phyloP scores from a whole-genome alignment of 2,329 filamentous ascomycete genomes.

The Bimuria novae-zelandiae region DNA sequence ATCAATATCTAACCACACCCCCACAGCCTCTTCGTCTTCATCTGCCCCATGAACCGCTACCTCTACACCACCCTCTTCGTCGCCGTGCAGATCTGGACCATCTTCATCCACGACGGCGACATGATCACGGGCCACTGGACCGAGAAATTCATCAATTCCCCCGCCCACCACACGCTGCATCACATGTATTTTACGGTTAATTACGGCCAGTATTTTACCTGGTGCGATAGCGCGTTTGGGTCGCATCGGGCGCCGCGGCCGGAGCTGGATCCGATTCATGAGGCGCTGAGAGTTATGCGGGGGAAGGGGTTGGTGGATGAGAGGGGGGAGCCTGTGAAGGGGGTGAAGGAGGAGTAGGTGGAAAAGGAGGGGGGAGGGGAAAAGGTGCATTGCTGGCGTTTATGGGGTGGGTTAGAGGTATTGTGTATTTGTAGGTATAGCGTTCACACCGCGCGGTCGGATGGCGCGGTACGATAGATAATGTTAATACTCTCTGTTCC shows the following conservation, averaged over 20 bases:
- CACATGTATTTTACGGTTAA: constrained; percentile 58
- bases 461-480: too few species aligned
- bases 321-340: constrained; percentile 46
- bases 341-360: not conserved
- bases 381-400: too few species aligned
- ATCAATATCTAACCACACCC: constrained; percentile 11
- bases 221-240: constrained; percentile 53
- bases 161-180: constrained; percentile 55
- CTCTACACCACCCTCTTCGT: constrained; percentile 53
- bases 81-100: constrained; percentile 56
- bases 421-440: too few species aligned
- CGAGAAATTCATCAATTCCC: constrained; percentile 55
- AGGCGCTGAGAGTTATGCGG: constrained; percentile 52
- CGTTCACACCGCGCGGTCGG: too few species aligned
- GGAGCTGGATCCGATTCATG: constrained; percentile 52
- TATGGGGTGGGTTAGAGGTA: too few species aligned
- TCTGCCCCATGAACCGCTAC: constrained; percentile 54
- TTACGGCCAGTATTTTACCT: constrained; percentile 57
- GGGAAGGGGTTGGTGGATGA: constrained; percentile 53
- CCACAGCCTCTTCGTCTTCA: constrained; percentile 49
- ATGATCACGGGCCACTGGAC: constrained; percentile 55
- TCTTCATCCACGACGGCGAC: constrained; percentile 57
- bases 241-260: constrained; percentile 53
- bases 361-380: too few species aligned
- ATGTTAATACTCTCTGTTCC: too few species aligned